A percentile compares a stretch with the other conserved stretches of the same genome.
These are phyloP conservation scores for Apium graveolens DNA, from an alignment of 129 eudicot species.

Conservation along the genomic window DNA sequence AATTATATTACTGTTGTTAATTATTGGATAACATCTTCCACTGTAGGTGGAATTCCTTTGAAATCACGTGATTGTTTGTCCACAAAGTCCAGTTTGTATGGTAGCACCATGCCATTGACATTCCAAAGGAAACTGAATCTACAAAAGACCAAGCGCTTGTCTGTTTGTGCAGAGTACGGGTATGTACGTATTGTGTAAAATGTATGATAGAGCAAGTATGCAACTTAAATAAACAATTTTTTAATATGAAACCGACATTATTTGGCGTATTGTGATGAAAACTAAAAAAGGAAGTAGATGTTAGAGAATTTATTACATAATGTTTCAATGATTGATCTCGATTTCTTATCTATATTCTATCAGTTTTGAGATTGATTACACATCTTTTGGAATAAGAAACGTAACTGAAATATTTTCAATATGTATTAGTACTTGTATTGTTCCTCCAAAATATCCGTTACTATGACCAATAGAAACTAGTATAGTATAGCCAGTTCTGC, in stretches of 20 bases:
- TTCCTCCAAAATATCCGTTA: background rate
- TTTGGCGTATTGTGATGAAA: background rate
- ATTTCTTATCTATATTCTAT: background rate
- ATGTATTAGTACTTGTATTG: background rate
- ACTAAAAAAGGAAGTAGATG: background rate
- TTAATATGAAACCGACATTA: background rate
- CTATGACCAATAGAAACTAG: background rate
- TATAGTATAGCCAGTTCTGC: background rate
- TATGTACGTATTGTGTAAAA: conserved; percentile 18
- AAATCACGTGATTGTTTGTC: conserved; percentile 32
- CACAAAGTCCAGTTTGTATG: conserved; percentile 31
- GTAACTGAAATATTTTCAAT: background rate
- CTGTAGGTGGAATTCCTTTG: conserved; percentile 43
- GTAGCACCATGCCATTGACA: conserved; percentile 26
- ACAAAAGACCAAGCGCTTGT: conserved; percentile 32
- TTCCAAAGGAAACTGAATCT: conserved; percentile 30
- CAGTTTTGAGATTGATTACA: background rate
- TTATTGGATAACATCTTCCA: conserved; percentile 8
- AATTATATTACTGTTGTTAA: background rate
- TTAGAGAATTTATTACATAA: background rate
- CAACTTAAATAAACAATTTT: background rate
- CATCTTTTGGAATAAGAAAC: background rate
- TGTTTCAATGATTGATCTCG: background rate
- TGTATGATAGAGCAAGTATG: background rate
- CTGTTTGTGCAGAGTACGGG: conserved; percentile 55